A percentile compares a stretch with the other conserved stretches of the same genome.
These are phyloP conservation scores for Clavariopsis aquatica DNA, from an alignment of 495 filamentous ascomycete species.

Conservation along the genomic window DNA sequence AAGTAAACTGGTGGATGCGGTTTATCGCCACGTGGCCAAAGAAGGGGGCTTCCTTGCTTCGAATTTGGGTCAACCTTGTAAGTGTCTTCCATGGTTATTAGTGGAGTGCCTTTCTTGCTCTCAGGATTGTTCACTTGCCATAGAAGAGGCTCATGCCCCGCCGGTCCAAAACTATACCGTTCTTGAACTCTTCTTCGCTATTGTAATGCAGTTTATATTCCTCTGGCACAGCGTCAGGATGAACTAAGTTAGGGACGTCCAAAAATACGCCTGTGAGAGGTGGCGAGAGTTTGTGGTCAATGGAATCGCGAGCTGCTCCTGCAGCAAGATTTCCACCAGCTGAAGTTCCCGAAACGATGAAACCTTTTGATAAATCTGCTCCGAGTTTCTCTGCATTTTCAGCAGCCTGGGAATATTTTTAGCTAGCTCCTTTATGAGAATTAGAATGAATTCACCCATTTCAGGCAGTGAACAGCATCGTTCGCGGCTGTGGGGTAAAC, in stretches of 20 bases:
- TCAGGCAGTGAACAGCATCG: constrained; percentile 44
- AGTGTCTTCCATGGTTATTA: neutral
- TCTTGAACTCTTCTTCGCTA: constrained; percentile 14
- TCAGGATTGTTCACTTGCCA: constrained; percentile 1
- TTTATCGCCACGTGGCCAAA: constrained; percentile 31
- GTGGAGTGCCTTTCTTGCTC: neutral
- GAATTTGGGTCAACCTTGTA: constrained; percentile 22
- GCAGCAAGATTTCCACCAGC: constrained; percentile 34
- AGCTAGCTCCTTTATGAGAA: neutral
- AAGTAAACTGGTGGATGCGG: constrained; percentile 47
- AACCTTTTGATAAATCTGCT: constrained; percentile 26
- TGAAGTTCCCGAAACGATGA: constrained; percentile 33
- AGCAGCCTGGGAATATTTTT: constrained; percentile 10
- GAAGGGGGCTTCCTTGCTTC: constrained; percentile 8
- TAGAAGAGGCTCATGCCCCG: constrained; percentile 2
- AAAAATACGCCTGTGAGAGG: constrained; percentile 34
- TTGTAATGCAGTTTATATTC: constrained; percentile 26
- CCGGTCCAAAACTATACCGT: constrained; percentile 14
- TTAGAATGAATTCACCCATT: constrained; percentile 21
- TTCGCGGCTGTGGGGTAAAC: constrained; percentile 50
- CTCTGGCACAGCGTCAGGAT: constrained; percentile 26
- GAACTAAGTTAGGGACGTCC: constrained; percentile 12
- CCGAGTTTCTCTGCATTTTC: constrained; percentile 23
- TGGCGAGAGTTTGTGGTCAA: constrained; percentile 23
- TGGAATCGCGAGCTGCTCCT: constrained; percentile 24